Conservation (phyloP, 2,329 filamentous ascomycete species). For the Davidsoniella virescens region DNA sequence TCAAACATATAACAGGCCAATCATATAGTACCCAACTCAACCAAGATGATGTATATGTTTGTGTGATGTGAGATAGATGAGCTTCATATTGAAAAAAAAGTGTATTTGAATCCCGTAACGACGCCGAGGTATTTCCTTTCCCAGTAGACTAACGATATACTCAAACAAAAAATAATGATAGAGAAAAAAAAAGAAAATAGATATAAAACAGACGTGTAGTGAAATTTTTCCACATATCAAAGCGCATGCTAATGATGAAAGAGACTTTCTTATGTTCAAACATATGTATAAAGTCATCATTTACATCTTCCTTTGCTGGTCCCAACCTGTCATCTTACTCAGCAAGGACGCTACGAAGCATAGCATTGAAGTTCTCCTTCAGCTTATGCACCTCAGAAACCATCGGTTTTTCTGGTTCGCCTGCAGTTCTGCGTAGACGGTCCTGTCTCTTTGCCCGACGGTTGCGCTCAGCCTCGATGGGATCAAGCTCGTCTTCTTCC, state of each 20-base stretch:
- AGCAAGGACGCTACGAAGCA: conserved; percentile 69
- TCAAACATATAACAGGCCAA: too few relatives aligned
- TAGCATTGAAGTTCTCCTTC: conserved; percentile 61
- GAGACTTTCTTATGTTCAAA: not conserved
- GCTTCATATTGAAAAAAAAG: not conserved
- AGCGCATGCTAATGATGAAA: not conserved
- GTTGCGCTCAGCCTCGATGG: conserved; percentile 72
- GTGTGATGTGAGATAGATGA: too few relatives aligned
- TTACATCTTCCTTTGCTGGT: too few relatives aligned
- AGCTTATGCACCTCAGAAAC: conserved; percentile 70
- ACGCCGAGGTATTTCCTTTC: not conserved
- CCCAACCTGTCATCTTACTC: conserved; percentile 29
- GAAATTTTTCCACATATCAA: not conserved
- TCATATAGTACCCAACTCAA: too few relatives aligned
- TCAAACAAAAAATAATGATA: not conserved
- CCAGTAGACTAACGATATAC: not conserved
- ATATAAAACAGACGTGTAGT: not conserved
- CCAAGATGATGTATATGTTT: too few relatives aligned
- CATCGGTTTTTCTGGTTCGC: conserved; percentile 66
- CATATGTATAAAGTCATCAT: not conserved
- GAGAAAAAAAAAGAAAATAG: not conserved
- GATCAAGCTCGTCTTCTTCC: conserved; percentile 64
- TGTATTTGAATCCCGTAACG: not conserved
- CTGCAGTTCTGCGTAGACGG: conserved; percentile 60
- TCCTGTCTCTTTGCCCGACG: conserved; percentile 64